Conservation (phyloP, 306 rosid species). For the Quercus ilex region DNA sequence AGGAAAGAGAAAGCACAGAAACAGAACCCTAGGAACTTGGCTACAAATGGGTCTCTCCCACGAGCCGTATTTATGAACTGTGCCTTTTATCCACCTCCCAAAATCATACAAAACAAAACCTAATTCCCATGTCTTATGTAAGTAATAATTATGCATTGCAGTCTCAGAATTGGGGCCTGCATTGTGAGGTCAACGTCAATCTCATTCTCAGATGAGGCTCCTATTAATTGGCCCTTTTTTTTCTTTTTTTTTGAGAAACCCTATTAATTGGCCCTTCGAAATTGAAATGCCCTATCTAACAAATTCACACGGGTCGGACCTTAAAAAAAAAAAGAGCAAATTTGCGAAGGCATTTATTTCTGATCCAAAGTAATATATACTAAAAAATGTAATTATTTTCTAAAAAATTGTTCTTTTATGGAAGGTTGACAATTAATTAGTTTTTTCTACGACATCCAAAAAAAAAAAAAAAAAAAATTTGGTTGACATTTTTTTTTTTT, state of each 20-base stretch:
- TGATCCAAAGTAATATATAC: background rate
- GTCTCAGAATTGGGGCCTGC: conserved; percentile 37
- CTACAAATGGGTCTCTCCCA: conserved; percentile 43
- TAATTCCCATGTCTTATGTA: conserved; percentile 62
- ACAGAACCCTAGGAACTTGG: conserved; percentile 51
- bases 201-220: conserved; percentile 38
- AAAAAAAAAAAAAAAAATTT: background rate
- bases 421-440: background rate
- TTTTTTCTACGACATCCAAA: too few relatives aligned
- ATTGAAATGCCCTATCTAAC: conserved; percentile 3
- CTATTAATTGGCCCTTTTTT: conserved; percentile 26
- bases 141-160: conserved; percentile 39
- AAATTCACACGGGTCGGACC: conserved; percentile 3
- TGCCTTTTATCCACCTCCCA: conserved; percentile 36
- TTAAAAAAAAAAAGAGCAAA: background rate
- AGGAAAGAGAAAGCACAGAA: conserved; percentile 51
- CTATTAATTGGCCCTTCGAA: conserved; percentile 29
- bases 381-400: background rate
- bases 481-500: background rate
- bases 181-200: conserved; percentile 39
- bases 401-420: background rate
- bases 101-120: conserved; percentile 43
- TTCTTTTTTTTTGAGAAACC: too few relatives aligned
- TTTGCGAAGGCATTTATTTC: background rate
- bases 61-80: conserved; percentile 40